Base-by-base conservation (phyloP, 306 rosid species). In the Fagus crenata region DNA sequence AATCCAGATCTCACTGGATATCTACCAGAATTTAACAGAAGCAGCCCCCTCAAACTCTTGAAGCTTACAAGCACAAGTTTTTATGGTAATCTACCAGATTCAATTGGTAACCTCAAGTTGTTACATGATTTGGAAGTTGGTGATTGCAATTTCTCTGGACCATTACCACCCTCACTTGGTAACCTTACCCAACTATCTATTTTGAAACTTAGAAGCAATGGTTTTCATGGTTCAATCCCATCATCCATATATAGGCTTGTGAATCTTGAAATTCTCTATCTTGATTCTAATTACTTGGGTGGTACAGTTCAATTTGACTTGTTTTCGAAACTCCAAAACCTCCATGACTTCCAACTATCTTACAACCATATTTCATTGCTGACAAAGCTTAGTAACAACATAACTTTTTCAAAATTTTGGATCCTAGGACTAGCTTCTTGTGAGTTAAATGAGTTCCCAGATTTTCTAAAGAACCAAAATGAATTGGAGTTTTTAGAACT, bases 121-220 rank as follows among this genome's bases (percentile, higher is more conserved):
- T 7, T 56, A 22, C 3, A n/a, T 56, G 0, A 2, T 0, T 56
- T 56, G 0, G 0, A 1, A 0, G 35, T 1, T 0, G 0, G 0
- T 0, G 0, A 0, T 6, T 56, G 35, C 63, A 2, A 56, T 18
- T 22, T 56, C 35, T 56, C 33, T 0, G 72, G 79, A 7, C 71
- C 61, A 14, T 13, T 80, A 3, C 79, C 79, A 7, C 15, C 76
- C 35, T 80, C 55, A 40, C 7, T 80, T 3, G 83, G 79, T 11
- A 80, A 36, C 39, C 49, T 80, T 0, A 49, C 72, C 7, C 18
- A 22, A 28, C 79, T 68, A 2, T 4, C 0, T 0, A 0, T 0
- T 0, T 9, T 80, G 0, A 0, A 3, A 0, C 35, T 80, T 4
- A 0, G 0, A 0, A 0, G 0, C 0, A 75, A 46, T 42, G 2